phyloP scores from a whole-genome alignment of 306 rosid genomes.

The Sicyos baderoa region DNA sequence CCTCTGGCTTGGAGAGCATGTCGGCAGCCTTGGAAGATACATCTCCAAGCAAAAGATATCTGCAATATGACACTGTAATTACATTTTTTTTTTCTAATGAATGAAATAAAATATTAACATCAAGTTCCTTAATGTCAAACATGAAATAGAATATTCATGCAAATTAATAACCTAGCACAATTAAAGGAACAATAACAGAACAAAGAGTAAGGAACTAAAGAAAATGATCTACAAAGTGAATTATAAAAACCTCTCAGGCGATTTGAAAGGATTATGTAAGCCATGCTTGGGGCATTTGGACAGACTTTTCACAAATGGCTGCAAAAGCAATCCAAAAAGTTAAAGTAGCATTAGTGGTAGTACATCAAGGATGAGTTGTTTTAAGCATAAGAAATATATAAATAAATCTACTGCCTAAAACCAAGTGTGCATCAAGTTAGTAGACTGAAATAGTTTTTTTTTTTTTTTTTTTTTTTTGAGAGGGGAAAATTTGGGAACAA shows the following conservation, averaged over 20 bases:
- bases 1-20: slow-evolving; percentile 82
- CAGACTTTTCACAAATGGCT: slow-evolving; percentile 93
- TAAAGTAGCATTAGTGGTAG: neutral
- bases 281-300: slow-evolving; percentile 89
- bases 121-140: no score
- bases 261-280: slow-evolving; percentile 88
- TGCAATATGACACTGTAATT: slow-evolving; percentile 27
- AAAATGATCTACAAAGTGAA: no score
- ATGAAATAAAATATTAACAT: neutral
- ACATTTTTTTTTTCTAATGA: neutral
- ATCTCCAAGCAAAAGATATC: slow-evolving; percentile 82
- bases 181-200: neutral
- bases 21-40: slow-evolving; percentile 81
- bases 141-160: neutral
- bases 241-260: slow-evolving; percentile 65
- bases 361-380: neutral
- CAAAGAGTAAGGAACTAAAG: neutral
- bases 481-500: neutral
- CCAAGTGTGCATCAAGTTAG: neutral
- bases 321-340: slow-evolving; percentile 23
- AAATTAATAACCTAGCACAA: neutral
- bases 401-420: neutral
- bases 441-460: slow-evolving; percentile 9
- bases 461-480: neutral
- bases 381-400: neutral